Base-by-base conservation (phyloP, 257 asterid species). In the Leptodermis oblonga region DNA sequence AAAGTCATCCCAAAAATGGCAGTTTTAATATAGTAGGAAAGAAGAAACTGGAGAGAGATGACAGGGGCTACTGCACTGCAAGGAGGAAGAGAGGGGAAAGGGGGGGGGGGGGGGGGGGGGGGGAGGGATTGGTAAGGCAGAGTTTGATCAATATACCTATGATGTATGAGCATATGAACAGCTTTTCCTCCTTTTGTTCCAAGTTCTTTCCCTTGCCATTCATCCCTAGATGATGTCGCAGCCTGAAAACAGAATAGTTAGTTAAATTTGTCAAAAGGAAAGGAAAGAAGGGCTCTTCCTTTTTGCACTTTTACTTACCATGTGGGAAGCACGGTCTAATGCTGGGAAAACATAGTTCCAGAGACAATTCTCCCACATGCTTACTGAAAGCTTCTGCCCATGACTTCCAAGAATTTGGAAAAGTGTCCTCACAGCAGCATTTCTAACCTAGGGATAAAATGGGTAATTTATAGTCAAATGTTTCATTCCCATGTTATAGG, bases 161-260 rank as follows among this genome's bases (percentile, higher is more conserved):
- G 98, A 82, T 93, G 98, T 87, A 93, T 90, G 70, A 90, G 98
- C 98, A 93, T 93, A 80, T 93, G 98, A 66, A 93, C 92, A 46
- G 98, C 94, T 88, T 90, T 93, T 72, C 98, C 98, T 78, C 90
- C 89, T 78, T 85, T 92, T 69, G 92, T 93, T 83, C 98, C 98
- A 76, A 93, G 96, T 82, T 93, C 98, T 80, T 87, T 93, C 69
- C 98, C 98, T 37, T 90, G 95, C 97, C 97, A 90, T 84, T 93
- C 98, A 82, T 86, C 96, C 83, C 86, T 90, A 46, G 98, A 93
- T n/a, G 98, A 93, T 54, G 98, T 88, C 70, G 96, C 96, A 77
- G 95, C 96, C 98, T 93, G 68, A 67, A 75, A 66, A 69, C 14
- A 71, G 72, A 69, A 80, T 59, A 68, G 46, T 49, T 59, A 68